Evolutionary conservation across 352 stramenopile species (phyloP).

Genomic region (Blastocystis sp.): DNA sequence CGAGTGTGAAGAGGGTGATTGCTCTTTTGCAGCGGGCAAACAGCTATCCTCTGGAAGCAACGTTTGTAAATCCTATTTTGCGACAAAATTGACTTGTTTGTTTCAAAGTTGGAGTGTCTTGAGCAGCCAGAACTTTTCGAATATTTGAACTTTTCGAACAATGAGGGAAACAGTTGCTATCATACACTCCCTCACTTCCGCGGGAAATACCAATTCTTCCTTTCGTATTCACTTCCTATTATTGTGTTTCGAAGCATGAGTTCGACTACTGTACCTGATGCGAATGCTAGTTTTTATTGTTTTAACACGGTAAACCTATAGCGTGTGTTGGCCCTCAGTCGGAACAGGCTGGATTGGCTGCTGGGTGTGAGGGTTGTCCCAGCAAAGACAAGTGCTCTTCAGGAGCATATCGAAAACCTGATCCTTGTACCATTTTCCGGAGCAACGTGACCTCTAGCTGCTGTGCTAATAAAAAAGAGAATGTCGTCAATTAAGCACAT

Average conservation of each 20-base stretch:
- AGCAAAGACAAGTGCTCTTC: constrained; percentile 91
- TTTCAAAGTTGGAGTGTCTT: background rate
- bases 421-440: constrained; percentile 69
- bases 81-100: background rate
- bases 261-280: background rate
- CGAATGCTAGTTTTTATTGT: constrained; percentile 17
- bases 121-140: background rate
- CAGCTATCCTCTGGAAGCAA: background rate
- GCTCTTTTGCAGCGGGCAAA: background rate
- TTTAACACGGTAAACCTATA: constrained; percentile 60
- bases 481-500: constrained; percentile 91
- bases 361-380: constrained; percentile 89
- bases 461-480: constrained; percentile 68
- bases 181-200: background rate
- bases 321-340: constrained; percentile 88
- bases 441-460: constrained; percentile 39
- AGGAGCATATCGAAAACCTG: constrained; percentile 77
- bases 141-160: background rate
- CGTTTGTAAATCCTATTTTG: background rate
- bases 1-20: background rate
- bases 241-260: background rate
- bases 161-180: background rate
- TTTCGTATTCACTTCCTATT: background rate
- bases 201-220: background rate
- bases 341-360: constrained; percentile 84